phyloP scores from a whole-genome alignment of 306 rosid species.

The Quercus wislizeni region DNA sequence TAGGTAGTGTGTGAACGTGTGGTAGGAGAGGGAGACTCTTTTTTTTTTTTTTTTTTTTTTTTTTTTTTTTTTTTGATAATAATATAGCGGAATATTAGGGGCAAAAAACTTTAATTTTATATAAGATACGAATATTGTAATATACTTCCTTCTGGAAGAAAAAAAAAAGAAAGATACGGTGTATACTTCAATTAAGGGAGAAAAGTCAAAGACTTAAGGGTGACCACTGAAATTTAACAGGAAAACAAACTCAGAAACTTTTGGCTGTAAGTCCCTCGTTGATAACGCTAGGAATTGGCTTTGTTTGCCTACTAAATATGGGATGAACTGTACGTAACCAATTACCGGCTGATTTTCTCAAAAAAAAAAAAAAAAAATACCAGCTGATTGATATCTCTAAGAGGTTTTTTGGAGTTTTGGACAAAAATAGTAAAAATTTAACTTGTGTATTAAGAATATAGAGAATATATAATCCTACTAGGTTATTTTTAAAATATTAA shows the following conservation, averaged over 20 bases:
- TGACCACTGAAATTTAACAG: neutral
- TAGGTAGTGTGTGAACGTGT: constrained; percentile 26
- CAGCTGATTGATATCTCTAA: too few relatives aligned
- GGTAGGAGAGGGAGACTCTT: constrained; percentile 1
- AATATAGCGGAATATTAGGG: neutral
- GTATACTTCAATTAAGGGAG: too few relatives aligned
- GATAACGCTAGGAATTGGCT: constrained; percentile 9
- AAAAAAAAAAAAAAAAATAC: too few relatives aligned
- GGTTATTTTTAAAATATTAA: too few relatives aligned
- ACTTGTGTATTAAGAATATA: too few relatives aligned
- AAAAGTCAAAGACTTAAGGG: neutral
- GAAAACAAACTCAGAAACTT: neutral
- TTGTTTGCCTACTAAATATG: neutral
- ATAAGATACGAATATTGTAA: neutral
- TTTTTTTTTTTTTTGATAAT: too few relatives aligned
- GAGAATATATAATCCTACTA: too few relatives aligned
- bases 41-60: neutral
- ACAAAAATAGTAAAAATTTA: too few relatives aligned
- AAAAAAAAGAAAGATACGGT: too few relatives aligned
- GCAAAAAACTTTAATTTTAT: neutral
- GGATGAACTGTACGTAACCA: neutral
- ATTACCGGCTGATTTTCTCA: too few relatives aligned
- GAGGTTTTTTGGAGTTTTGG: too few relatives aligned
- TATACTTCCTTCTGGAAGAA: too few relatives aligned
- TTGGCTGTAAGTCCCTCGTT: neutral